These are phyloP conservation scores for Primulina huaijiensis DNA, from an alignment of 257 asterid species.

Conservation along the genomic window DNA sequence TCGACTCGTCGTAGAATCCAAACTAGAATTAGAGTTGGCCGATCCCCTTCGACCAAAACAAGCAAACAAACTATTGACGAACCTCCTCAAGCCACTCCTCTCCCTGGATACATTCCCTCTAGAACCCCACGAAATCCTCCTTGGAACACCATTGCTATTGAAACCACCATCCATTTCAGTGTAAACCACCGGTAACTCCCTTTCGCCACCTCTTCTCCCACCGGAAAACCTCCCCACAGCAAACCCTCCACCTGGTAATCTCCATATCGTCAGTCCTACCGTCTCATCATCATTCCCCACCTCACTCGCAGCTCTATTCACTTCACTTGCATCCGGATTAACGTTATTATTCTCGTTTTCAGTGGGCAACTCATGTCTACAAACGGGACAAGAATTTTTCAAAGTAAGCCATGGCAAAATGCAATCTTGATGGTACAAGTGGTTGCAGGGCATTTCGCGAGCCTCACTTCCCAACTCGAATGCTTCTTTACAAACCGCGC, in stretches of 20 bases:
- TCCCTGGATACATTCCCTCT: slow-evolving; percentile 53
- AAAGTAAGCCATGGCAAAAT: slow-evolving; percentile 84
- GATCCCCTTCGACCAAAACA: slow-evolving; percentile 60
- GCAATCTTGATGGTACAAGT: slow-evolving; percentile 79
- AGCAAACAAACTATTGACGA: slow-evolving; percentile 45
- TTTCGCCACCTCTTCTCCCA: slow-evolving; percentile 76
- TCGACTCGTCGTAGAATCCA: slow-evolving; percentile 46
- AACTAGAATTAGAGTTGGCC: slow-evolving; percentile 43
- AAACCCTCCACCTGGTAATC: slow-evolving; percentile 89
- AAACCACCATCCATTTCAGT: slow-evolving; percentile 94
- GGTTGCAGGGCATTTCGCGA: slow-evolving; percentile 85
- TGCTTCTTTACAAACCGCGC: slow-evolving; percentile 86
- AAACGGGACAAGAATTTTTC: slow-evolving; percentile 92
- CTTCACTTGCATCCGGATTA: slow-evolving; percentile 28
- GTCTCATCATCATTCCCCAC: slow-evolving; percentile 52
- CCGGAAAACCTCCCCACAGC: slow-evolving; percentile 89
- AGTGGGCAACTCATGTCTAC: slow-evolving; percentile 85
- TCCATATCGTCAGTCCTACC: slow-evolving; percentile 83
- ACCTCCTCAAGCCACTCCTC: slow-evolving; percentile 59
- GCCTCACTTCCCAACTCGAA: slow-evolving; percentile 64
- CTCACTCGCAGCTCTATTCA: slow-evolving; percentile 36
- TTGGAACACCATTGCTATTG: slow-evolving; percentile 58
- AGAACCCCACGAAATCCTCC: slow-evolving; percentile 78
- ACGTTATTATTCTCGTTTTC: slow-evolving; percentile 34
- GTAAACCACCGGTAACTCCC: slow-evolving; percentile 79